Percentiles rank a stretch among this genome's conserved stretches.
These are phyloP conservation scores for Cryptosporidium canis DNA, from an alignment of 169 alveolate species.

Conservation along the genomic window DNA sequence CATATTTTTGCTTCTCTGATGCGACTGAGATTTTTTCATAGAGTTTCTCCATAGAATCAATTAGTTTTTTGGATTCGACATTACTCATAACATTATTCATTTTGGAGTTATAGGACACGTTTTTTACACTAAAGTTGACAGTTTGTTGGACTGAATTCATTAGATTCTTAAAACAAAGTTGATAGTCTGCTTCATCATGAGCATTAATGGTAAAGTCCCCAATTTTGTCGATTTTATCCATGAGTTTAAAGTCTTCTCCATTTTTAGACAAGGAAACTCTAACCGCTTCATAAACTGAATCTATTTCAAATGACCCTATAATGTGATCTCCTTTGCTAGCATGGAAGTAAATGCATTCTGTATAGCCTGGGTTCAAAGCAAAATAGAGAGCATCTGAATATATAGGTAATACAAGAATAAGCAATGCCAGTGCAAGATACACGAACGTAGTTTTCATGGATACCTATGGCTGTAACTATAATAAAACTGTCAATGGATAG, in stretches of 20 bases:
- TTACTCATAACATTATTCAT: slow-evolving; percentile 39
- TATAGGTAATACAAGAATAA: background rate
- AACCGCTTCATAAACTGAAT: slow-evolving; percentile 24
- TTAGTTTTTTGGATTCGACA: slow-evolving; percentile 21
- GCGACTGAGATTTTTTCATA: slow-evolving; percentile 45
- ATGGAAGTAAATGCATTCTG: slow-evolving; percentile 34
- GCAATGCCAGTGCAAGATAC: background rate
- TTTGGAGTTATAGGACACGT: background rate
- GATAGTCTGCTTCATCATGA: background rate
- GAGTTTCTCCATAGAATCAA: slow-evolving; percentile 50
- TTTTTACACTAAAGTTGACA: slow-evolving; percentile 29
- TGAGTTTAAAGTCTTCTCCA: background rate
- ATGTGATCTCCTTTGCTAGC: slow-evolving; percentile 25
- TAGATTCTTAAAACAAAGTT: slow-evolving; percentile 37
- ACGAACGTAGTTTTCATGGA: background rate
- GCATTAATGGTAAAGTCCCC: slow-evolving; percentile 38
- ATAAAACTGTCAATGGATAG: background rate
- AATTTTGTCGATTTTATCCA: slow-evolving; percentile 27
- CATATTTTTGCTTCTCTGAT: slow-evolving; percentile 50
- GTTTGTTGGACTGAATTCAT: slow-evolving; percentile 57
- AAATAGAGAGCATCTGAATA: slow-evolving; percentile 40
- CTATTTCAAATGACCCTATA: slow-evolving; percentile 53
- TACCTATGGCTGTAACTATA: background rate
- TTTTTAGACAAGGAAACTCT: slow-evolving; percentile 22
- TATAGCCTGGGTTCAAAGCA: slow-evolving; percentile 24